Conservation (phyloP, 192 early-diverging fungal species). For the Rhizoclosmatium sp. region DNA sequence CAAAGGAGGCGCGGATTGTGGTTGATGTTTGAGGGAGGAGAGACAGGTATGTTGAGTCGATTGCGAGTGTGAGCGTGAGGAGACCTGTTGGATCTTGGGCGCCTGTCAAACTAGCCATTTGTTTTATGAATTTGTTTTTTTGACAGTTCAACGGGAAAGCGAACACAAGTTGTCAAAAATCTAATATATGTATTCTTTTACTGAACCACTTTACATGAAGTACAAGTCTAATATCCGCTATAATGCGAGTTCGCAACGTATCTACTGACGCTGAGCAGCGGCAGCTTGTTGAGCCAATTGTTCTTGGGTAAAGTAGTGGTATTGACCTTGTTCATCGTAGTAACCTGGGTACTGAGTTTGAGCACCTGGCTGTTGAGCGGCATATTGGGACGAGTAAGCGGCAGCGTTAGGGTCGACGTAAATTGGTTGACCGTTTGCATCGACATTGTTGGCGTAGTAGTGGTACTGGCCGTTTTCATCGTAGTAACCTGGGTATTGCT, state of each 20-base stretch:
- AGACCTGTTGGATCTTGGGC: neutral
- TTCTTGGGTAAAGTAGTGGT: neutral
- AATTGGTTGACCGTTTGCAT: too few relatives aligned
- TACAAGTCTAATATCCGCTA: neutral
- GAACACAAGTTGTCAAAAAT: neutral
- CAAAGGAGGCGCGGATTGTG: neutral
- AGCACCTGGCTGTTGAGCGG: neutral
- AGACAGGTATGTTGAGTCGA: neutral
- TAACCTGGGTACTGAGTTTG: neutral
- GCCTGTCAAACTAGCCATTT: conserved; percentile 1
- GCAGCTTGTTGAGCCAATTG: neutral
- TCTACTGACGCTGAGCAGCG: neutral
- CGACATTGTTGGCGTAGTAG: neutral
- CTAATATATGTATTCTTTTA: neutral
- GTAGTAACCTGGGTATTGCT: conserved; percentile 17
- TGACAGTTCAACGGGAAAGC: neutral
- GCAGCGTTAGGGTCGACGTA: too few relatives aligned
- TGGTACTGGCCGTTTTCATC: conserved; percentile 10
- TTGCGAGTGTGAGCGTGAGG: neutral
- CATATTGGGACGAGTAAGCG: too few relatives aligned
- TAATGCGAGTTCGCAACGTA: neutral
- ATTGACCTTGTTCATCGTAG: neutral
- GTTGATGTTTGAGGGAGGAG: neutral
- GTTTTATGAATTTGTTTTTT: neutral
- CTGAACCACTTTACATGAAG: neutral